Percentiles rank a stretch among this genome's conserved stretches.
These are phyloP conservation scores for Trichoderma simmonsii DNA, from an alignment of 2,329 filamentous ascomycete species.

Conservation along the genomic window DNA sequence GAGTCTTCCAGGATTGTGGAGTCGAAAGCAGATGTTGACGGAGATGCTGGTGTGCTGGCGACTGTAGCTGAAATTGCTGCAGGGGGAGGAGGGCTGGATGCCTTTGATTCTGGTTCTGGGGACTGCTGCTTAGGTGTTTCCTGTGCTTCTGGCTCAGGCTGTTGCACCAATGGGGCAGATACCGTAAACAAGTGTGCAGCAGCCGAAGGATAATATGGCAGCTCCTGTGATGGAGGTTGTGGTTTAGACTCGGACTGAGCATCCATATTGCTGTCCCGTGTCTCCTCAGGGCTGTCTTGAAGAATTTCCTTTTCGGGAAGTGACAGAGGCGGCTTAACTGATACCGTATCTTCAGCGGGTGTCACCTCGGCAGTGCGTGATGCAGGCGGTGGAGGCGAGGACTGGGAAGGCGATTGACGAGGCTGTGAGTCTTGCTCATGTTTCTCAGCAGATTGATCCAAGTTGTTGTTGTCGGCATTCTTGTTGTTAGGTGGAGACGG, in stretches of 20 bases:
- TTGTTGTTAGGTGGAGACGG: not conserved
- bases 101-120: not conserved
- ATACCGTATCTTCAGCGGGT: not conserved
- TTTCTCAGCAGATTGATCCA: not conserved
- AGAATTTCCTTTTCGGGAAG: constrained; percentile 15
- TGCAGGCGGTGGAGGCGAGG: not conserved
- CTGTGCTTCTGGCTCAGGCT: not conserved
- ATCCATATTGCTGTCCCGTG: not conserved
- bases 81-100: not conserved
- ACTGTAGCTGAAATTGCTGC: not conserved
- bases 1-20: not conserved
- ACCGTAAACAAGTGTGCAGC: constrained; percentile 1
- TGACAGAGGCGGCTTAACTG: not conserved
- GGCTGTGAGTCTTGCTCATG: not conserved
- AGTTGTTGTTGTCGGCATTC: not conserved
- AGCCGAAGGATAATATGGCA: constrained; percentile 10
- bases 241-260: not conserved
- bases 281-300: not conserved
- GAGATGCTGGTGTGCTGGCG: not conserved
- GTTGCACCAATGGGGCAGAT: not conserved
- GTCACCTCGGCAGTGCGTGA: not conserved
- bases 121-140: not conserved
- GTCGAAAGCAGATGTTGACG: not conserved
- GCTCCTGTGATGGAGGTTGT: not conserved
- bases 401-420: not conserved